Evolutionary conservation across 164 flowering plant genomes (phyloP), one percentile per base, ranked within the genome.

Genomic region (Kalanchoe fedtschenkoi): DNA sequence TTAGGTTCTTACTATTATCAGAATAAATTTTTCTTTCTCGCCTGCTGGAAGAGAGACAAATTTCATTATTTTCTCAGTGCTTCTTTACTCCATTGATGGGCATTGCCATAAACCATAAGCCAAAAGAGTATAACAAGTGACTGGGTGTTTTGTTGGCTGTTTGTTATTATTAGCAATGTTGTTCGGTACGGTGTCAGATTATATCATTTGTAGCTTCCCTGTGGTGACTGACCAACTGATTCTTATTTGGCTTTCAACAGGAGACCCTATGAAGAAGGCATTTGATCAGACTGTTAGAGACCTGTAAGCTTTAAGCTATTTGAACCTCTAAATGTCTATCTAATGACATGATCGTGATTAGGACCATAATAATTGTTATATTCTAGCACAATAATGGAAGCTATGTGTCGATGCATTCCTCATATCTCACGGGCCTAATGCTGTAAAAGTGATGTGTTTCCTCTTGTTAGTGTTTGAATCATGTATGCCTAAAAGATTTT

Each of bases 241-340:
- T 44, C 11, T 2, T 44, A 4, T 44, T 10, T 51, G 54, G 10
- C 28, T 51, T 51, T 51, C 56, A n/a, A 24, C 56, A 26, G 32
- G 56, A 51, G 56, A 26, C 17, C 7, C 61, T 6, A 58, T 58
- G 61, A 58, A 58, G 61, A 58, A 58, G 61, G 61, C 61, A 19
- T 58, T 58, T 32, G 61, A 58, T n/a, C 61, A 58, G 30, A 58
- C 61, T 33, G 61, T 58, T 58, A 34, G 61, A 58, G 61, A 58
- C 28, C 38, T 58, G 61, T 58, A 32, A 58, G 41, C 7, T 58
- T 58, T 58, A 6, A 3, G 26, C 15, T 16, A 4, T 19, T 19
- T 2, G 28, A 7, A 28, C 10, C 33, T 33, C 24, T 58, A 30
- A 8, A 22, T 56, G 17, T 30, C 24, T 29, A 56, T 16, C 21